Base-by-base conservation (phyloP, 139 green algal genomes). In the Medakamo hakoo region DNA sequence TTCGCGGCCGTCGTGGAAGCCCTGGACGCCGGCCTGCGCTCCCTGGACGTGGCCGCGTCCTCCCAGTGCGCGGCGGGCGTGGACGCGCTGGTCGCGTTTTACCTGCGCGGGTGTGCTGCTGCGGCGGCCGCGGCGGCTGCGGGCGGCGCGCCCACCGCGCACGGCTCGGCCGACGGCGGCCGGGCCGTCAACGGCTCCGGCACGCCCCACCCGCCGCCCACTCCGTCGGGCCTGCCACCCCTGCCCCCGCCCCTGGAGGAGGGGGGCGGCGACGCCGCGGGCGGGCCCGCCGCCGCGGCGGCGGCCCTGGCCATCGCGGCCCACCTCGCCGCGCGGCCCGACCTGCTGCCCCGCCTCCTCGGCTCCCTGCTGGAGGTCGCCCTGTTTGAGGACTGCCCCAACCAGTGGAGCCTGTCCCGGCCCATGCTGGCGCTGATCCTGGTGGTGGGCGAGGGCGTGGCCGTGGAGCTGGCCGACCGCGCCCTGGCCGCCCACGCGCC, bases 381-480 rank as follows among this genome's bases (percentile, higher is more conserved):
- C 21, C 71, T 99, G 49, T 99, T 99, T 73, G 89, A 97, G 79
- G 91, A 98, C 70, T 95, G 86, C 75, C 77, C 77, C 71, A 98
- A 98, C 74, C 90, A 97, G 80, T 98, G 93, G 93, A 89, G 76
- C 64, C 78, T 99, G 14, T 88, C 71, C 60, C 72, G 92, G 32
- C 93, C 92, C 57, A 97, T 98, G 85, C 86, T 99, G 20, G 81
- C 72, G 58, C 83, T 99, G 23, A 96, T 97, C 69, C 79, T 99
- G 1, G n/a, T n/a, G n/a, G 75, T 98, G 61, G 94, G 87, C 67
- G 87, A 96, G 68, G 71, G 76, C 52, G 67, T 86, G 4, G 86
- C 86, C 75, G 70, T 67, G 28, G 74, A 86, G 26, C 68, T 94
- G n/a, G 84, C 83, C 71, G 70, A 77, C n/a, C 24, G 24, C 57